Base-by-base conservation (phyloP, 1,284 basidiomycete species). In the Apiotrichum porosum region DNA sequence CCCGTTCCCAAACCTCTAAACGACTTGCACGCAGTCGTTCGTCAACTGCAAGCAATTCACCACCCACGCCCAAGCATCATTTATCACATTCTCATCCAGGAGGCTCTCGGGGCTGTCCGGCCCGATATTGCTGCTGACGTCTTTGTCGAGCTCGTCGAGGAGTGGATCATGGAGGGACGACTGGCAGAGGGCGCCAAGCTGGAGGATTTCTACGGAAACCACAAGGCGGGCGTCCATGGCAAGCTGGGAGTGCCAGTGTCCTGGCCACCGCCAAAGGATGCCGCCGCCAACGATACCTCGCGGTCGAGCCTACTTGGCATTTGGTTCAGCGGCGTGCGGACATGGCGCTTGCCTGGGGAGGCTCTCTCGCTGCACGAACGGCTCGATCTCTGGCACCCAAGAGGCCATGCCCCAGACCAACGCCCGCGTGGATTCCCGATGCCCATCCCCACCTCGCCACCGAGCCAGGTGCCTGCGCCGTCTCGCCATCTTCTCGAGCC, bases 151-250 rank as follows among this genome's bases (percentile, higher is more conserved):
- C 52, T 72, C 34, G 71, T 73, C 8, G 72, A 75, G 42, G 73
- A 73, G 49, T 75, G 73, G 73, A 66, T 71, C 24, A 64, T 67
- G 36, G 71, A 74, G 49, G 71, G 70, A 3, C 51, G 71, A 26
- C 55, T 72, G 19, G 70, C 71, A 9, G 61, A 65, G 31, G 70
- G 68, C 2, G 70, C 66, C 1, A 57, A 61, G 31, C 51, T 59
- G 12, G 63, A 62, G 14, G 67, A 70, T 42, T 69, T 69, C 36
- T 50, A 65, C 42, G 54, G 56, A 4, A 62, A 65, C 14, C n/a
- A n/a, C n/a, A n/a, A n/a, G n/a, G n/a, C n/a, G n/a, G n/a, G n/a
- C n/a, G n/a, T n/a, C n/a, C n/a, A n/a, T n/a, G 26, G 26, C 26
- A 28, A 28, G 26, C 6, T 28, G 6, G 26, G 26, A 6, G 26